phyloP scores from a whole-genome alignment of 2,329 filamentous ascomycete species.

The Chalara sp. region DNA sequence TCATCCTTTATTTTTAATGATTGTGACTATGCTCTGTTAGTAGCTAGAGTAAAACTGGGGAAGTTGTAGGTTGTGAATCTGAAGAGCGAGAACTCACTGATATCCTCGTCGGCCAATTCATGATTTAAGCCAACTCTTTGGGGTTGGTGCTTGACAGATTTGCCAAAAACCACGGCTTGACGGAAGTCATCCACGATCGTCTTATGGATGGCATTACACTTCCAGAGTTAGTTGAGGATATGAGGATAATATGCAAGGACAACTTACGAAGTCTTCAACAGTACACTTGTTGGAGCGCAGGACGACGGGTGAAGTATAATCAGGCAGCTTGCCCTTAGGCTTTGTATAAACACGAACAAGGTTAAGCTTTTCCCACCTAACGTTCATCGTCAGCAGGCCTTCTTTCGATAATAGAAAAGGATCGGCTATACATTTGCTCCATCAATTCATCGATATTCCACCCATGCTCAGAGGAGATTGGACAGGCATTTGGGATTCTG shows the following conservation, averaged over 20 bases:
- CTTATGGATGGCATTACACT: constrained; percentile 97
- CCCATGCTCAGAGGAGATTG: constrained; percentile 93
- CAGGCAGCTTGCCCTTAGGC: constrained; percentile 89
- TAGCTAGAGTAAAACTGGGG: constrained; percentile 6
- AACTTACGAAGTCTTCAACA: constrained; percentile 91
- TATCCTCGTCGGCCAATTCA: constrained; percentile 93
- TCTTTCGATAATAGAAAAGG: neutral
- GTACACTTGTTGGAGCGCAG: constrained; percentile 76
- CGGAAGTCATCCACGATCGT: constrained; percentile 95
- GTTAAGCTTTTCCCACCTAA: constrained; percentile 84
- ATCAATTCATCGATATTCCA: constrained; percentile 98
- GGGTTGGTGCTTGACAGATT: constrained; percentile 97
- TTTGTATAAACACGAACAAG: constrained; percentile 92
- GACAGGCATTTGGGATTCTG: constrained; percentile 92
- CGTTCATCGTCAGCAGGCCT: constrained; percentile 13
- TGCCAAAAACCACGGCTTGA: constrained; percentile 90
- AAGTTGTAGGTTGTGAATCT: neutral
- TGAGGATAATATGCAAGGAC: constrained; percentile 3
- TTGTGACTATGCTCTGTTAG: constrained; percentile 42
- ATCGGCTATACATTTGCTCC: constrained; percentile 68
- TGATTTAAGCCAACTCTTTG: constrained; percentile 89
- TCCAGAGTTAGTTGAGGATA: constrained; percentile 13
- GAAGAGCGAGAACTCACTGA: constrained; percentile 39
- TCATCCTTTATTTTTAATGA: constrained; percentile 55
- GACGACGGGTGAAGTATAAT: constrained; percentile 89